Base-by-base conservation (phyloP, 2,329 filamentous ascomycete species). In the Ophiosphaerella herpotricha region DNA sequence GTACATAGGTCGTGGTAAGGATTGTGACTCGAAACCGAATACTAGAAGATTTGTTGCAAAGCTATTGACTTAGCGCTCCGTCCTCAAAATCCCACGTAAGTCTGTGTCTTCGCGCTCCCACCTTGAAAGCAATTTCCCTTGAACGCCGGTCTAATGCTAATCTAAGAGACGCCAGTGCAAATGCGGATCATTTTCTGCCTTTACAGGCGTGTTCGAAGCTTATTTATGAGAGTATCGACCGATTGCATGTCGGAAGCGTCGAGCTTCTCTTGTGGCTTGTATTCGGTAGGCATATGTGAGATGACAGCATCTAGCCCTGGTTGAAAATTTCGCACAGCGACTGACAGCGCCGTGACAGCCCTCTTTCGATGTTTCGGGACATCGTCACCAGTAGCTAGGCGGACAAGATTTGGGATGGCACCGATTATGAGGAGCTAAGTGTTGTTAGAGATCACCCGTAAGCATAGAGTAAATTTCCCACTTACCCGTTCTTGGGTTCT, bases 201-300 rank as follows among this genome's bases (percentile, higher is more conserved):
- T 43, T 58, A 64, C 53, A 64, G 34, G 39, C 52, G 61, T 23
- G 56, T 57, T 4, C 62, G 60, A 52, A 96, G 75, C 31, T 78
- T 82, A 43, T 83, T 78, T 70, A 96, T 90, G 41, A 96, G 76
- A 26, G 74, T 77, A 73, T 97, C 90, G 35, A 96, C 85, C 7
- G 85, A 86, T 45, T 91, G 89, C 94, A 97, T 97, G 72, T 97
- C 86, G 16, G 76, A 78, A 0, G 93, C 91, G 67, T 96, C 89
- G n/a, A 93, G 76, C 61, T 85, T 85, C 14, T 73, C 78, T 26
- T 80, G 78, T 1, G 73, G 72, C 67, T 85, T 82, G 42, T 85
- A 75, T 64, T 87, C 82, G 32, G 81, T 79, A 1, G 86, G 83
- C 54, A 91, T 78, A 21, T 80, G 78, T 70, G 91, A 87, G 75